These are phyloP conservation scores for Lactarius sp. DNA, from an alignment of 768 basidiomycete species.

Conservation along the genomic window DNA sequence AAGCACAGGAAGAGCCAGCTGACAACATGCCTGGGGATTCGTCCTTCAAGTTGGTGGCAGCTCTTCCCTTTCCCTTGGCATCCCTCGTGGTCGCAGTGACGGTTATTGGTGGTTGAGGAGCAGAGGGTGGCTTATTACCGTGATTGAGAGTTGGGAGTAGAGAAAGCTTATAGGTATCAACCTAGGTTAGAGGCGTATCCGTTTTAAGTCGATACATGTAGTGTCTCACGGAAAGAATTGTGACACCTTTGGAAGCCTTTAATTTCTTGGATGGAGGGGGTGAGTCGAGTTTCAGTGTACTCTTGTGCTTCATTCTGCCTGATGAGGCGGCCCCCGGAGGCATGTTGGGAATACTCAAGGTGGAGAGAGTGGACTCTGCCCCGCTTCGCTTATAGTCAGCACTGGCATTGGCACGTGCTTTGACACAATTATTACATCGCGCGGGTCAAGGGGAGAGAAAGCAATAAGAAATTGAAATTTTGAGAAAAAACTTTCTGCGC, in stretches of 20 bases:
- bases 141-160: not conserved
- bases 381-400: too few relatives aligned
- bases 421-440: too few relatives aligned
- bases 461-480: too few relatives aligned
- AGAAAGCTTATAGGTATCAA: slow-evolving; percentile 11
- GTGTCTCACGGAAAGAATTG: slow-evolving; percentile 11
- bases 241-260: slow-evolving; percentile 11
- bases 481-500: too few relatives aligned
- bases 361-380: too few relatives aligned
- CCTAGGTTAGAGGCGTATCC: slow-evolving; percentile 9
- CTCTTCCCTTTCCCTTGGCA: slow-evolving; percentile 29
- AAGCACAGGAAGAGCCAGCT: not conserved
- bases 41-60: not conserved
- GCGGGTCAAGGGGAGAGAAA: too few relatives aligned
- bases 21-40: slow-evolving; percentile 3
- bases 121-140: not conserved
- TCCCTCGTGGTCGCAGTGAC: slow-evolving; percentile 11
- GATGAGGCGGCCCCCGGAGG: slow-evolving; percentile 1
- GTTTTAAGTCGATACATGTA: not conserved
- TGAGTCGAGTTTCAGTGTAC: slow-evolving; percentile 21
- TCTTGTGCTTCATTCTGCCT: slow-evolving; percentile 16
- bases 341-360: slow-evolving; percentile 5
- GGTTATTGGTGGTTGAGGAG: not conserved
- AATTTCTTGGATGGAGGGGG: slow-evolving; percentile 21
- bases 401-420: too few relatives aligned